Percentiles rank a stretch among this genome's conserved stretches.
These are phyloP conservation scores for Annulohypoxylon nitens DNA, from an alignment of 495 filamentous ascomycete species.

Conservation along the genomic window DNA sequence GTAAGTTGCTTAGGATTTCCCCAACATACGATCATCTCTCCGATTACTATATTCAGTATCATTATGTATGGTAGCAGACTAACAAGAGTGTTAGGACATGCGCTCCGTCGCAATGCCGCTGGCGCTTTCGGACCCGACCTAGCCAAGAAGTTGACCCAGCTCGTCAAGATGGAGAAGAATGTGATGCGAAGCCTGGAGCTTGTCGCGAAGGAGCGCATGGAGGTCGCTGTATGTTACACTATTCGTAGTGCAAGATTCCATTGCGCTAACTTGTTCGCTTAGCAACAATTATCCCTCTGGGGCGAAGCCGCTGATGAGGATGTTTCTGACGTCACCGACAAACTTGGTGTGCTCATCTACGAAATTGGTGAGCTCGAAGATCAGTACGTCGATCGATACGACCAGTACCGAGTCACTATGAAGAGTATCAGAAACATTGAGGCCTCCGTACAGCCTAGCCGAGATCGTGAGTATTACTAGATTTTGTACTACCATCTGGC, in stretches of 20 bases:
- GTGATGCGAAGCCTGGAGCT: conserved; percentile 98
- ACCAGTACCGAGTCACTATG: conserved; percentile 98
- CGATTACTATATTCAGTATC: not conserved
- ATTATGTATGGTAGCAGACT: conserved; percentile 22
- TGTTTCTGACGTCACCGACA: conserved; percentile 98
- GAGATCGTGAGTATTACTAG: conserved; percentile 80
- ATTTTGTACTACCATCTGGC: not conserved
- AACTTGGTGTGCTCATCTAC: conserved; percentile 96
- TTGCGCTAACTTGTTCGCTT: conserved; percentile 49
- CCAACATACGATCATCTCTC: conserved; percentile 1
- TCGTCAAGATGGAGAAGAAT: conserved; percentile 99
- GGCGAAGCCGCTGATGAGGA: conserved; percentile 97
- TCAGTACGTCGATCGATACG: conserved; percentile 97
- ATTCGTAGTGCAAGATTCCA: not conserved
- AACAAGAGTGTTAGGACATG: conserved; percentile 76
- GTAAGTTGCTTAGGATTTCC: conserved; percentile 60
- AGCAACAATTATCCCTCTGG: conserved; percentile 99
- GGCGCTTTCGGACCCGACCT: conserved; percentile 97
- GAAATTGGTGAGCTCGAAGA: conserved; percentile 99
- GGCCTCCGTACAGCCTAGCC: conserved; percentile 95
- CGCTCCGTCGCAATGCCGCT: conserved; percentile 88
- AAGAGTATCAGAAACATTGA: conserved; percentile 99
- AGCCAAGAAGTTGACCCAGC: conserved; percentile 94
- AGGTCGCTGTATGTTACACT: conserved; percentile 83
- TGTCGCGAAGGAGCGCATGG: conserved; percentile 95